Base-by-base conservation (phyloP, 768 basidiomycete species). In the Boletus bicolor region DNA sequence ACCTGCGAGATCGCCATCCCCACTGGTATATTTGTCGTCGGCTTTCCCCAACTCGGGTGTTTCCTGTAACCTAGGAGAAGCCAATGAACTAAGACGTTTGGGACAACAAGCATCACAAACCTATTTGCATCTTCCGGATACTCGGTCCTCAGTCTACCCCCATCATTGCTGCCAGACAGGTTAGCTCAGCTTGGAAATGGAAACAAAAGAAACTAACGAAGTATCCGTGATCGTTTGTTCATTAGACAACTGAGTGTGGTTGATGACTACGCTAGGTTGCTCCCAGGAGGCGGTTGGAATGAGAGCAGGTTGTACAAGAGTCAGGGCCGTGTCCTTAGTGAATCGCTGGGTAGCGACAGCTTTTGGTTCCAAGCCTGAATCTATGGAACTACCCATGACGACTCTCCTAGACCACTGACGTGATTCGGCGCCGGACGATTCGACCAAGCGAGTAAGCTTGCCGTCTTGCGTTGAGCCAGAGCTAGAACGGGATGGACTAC, bases 121-220 rank as follows among this genome's bases (percentile, higher is more conserved):
- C 28, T 28, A 4, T 28, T 28, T 28, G 28, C 28, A 5, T 37
- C 44, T 11, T 44, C 28, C 7, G 28, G 4, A 4, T 28, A 28
- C 4, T 28, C 6, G 28, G 28, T 5, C 28, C 28, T 28, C 28
- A 28, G 28, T 6, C 34, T 42, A n/a, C 12, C 11, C 26, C 7
- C 4, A 8, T 52, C 38, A 7, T 44, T 36, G 21, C 60, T 57
- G 30, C 21, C 5, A 17, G 11, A 0, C 7, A 34, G 6, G 37
- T 64, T 12, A 64, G 34, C n/a, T 24, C 14, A 17, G 9, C 7
- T 12, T 44, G 14, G 21, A 7, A 15, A 7, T 4, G 14, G 9
- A 34, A 50, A 44, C 19, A 12, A 50, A 19, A 30, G 19, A 36
- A 36, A 54, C 62, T 9, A 10, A 64, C 62, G 15, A 19, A 10